These are phyloP conservation scores for Claviceps digitariae DNA, from an alignment of 2,329 filamentous ascomycete genomes.

Conservation along the genomic window DNA sequence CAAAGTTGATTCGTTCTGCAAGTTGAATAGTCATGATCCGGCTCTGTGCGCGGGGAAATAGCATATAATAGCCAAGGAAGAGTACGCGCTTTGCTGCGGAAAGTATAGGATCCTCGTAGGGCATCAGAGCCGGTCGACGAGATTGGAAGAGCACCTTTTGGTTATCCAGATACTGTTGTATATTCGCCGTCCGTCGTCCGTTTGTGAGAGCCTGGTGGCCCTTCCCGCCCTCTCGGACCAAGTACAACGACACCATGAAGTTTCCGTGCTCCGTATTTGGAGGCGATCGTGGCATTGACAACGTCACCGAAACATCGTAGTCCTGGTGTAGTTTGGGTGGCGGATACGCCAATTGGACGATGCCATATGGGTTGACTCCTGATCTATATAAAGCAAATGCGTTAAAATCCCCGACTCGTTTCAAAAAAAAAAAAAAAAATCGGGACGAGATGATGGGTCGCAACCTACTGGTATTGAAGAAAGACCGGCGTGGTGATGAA, in stretches of 20 bases:
- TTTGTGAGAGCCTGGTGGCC: neutral
- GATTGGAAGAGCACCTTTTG: slow-evolving; percentile 43
- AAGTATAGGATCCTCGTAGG: slow-evolving; percentile 61
- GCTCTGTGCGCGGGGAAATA: slow-evolving; percentile 51
- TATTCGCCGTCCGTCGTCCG: slow-evolving; percentile 2
- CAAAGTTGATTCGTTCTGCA: slow-evolving; percentile 60
- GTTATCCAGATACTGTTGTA: slow-evolving; percentile 23
- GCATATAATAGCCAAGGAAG: slow-evolving; percentile 54
- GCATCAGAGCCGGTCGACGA: slow-evolving; percentile 63
- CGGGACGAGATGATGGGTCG: neutral
- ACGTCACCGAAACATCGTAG: slow-evolving; percentile 69
- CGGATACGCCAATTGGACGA: slow-evolving; percentile 29
- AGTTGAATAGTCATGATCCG: slow-evolving; percentile 53
- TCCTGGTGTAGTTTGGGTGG: slow-evolving; percentile 57
- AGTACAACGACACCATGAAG: slow-evolving; percentile 79
- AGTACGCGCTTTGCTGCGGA: slow-evolving; percentile 46
- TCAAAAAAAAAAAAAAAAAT: neutral
- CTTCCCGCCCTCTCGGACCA: slow-evolving; percentile 33
- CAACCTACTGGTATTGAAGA: slow-evolving; percentile 43
- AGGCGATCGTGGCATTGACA: slow-evolving; percentile 66
- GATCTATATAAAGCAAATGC: slow-evolving; percentile 21
- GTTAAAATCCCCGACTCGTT: slow-evolving; percentile 4
- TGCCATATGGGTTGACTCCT: slow-evolving; percentile 38
- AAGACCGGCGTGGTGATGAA: slow-evolving; percentile 38
- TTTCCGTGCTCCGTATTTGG: slow-evolving; percentile 69